A percentile compares a stretch with the other conserved stretches of the same genome.
Evolutionary conservation across 495 filamentous ascomycete genomes (phyloP).

Genomic region (Penicillium steckii): DNA sequence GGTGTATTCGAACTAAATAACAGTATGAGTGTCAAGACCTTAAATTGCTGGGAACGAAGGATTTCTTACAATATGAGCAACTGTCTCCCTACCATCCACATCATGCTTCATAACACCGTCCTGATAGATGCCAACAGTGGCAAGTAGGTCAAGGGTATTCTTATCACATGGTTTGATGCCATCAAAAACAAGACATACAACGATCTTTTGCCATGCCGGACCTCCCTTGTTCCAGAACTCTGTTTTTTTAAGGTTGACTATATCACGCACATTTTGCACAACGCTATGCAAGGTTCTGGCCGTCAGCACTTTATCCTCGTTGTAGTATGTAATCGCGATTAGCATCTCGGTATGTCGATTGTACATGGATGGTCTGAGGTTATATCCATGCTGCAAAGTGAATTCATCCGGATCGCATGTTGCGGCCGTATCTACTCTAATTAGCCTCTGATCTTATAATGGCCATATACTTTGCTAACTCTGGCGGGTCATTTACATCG

Average conservation of each 20-base stretch:
- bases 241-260: constrained; percentile 96
- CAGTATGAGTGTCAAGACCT: no score
- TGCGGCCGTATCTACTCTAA: constrained; percentile 75
- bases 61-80: constrained; percentile 74
- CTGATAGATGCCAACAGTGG: constrained; percentile 91
- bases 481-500: constrained; percentile 57
- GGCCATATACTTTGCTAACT: background rate
- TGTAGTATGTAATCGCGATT: constrained; percentile 97
- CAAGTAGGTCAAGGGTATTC: constrained; percentile 84
- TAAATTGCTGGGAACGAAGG: background rate
- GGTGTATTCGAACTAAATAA: constrained; percentile 86
- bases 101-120: constrained; percentile 97
- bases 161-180: constrained; percentile 96
- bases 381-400: constrained; percentile 96
- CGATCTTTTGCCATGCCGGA: constrained; percentile 98
- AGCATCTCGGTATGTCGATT: constrained; percentile 94
- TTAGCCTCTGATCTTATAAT: background rate
- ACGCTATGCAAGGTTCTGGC: constrained; percentile 90
- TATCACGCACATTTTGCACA: constrained; percentile 96
- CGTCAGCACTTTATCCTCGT: constrained; percentile 92
- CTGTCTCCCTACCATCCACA: constrained; percentile 91
- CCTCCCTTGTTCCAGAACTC: constrained; percentile 99
- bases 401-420: constrained; percentile 98
- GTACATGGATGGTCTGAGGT: constrained; percentile 95
- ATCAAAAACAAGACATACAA: constrained; percentile 92